Percentiles rank a stretch among this genome's conserved stretches.
Conservation (phyloP, 129 eudicot genomes). For the Oenanthe sinensis region DNA sequence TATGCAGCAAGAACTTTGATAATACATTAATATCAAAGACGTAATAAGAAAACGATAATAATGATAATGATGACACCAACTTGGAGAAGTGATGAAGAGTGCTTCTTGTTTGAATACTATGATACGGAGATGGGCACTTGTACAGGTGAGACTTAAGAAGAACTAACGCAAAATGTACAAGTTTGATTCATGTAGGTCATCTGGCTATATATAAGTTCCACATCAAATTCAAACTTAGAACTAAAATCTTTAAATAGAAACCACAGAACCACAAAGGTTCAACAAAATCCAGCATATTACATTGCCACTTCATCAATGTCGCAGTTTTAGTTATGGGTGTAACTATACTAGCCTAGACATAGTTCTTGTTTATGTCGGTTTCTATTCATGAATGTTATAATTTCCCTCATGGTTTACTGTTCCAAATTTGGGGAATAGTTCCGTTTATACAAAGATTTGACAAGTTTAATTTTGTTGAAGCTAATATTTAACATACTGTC, state of each 20-base stretch:
- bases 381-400: not conserved
- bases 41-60: not conserved
- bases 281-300: not conserved
- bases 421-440: not conserved
- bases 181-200: not conserved
- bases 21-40: not conserved
- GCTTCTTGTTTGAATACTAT: too few relatives aligned
- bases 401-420: not conserved
- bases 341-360: not conserved
- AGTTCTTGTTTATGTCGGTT: not conserved
- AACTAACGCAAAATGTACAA: not conserved
- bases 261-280: not conserved
- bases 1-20: not conserved
- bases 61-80: not conserved
- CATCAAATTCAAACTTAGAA: not conserved
- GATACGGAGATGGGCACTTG: too few relatives aligned
- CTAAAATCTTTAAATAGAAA: not conserved
- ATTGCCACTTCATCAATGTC: not conserved
- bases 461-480: not conserved
- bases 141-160: not conserved
- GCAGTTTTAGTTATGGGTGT: not conserved
- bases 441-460: not conserved
- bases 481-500: not conserved
- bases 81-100: not conserved
- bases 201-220: not conserved